phyloP scores from a whole-genome alignment of 495 filamentous ascomycete species.

The Bacidia rubella region DNA sequence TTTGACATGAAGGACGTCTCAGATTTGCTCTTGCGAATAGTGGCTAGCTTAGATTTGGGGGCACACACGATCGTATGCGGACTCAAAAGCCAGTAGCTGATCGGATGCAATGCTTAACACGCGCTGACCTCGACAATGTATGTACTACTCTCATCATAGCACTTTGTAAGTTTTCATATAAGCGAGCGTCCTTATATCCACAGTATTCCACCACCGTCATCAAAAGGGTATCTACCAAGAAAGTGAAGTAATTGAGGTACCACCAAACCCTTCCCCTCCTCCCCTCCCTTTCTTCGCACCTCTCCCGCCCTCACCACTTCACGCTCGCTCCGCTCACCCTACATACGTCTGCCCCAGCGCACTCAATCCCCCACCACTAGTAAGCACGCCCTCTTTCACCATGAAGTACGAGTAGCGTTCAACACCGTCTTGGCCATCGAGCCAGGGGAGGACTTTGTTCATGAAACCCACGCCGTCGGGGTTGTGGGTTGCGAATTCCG shows the following conservation, averaged over 20 bases:
- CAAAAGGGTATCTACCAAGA: too few species aligned
- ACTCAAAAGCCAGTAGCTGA: not conserved
- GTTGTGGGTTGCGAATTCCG: conserved; percentile 53
- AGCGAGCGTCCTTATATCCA: not conserved
- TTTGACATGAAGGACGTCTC: too few species aligned
- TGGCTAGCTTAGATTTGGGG: too few species aligned
- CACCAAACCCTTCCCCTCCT: not conserved
- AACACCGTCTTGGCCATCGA: conserved; percentile 50
- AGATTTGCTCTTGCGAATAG: too few species aligned
- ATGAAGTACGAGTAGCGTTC: conserved; percentile 75
- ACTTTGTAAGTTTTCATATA: not conserved
- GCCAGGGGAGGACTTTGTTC: conserved; percentile 40
- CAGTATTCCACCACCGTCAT: not conserved
- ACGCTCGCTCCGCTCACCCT: not conserved
- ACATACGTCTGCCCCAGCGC: conserved; percentile 12
- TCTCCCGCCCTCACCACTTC: not conserved
- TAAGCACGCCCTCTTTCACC: conserved; percentile 24
- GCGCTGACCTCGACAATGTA: not conserved
- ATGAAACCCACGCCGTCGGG: conserved; percentile 43
- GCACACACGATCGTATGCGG: not conserved
- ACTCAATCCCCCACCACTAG: conserved; percentile 12
- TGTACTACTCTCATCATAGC: not conserved
- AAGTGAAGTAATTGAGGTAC: not conserved
- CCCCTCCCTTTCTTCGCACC: not conserved
- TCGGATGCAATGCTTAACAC: not conserved